phyloP scores from a whole-genome alignment of 495 filamentous ascomycete genomes.

The Aspergillus baeticus region DNA sequence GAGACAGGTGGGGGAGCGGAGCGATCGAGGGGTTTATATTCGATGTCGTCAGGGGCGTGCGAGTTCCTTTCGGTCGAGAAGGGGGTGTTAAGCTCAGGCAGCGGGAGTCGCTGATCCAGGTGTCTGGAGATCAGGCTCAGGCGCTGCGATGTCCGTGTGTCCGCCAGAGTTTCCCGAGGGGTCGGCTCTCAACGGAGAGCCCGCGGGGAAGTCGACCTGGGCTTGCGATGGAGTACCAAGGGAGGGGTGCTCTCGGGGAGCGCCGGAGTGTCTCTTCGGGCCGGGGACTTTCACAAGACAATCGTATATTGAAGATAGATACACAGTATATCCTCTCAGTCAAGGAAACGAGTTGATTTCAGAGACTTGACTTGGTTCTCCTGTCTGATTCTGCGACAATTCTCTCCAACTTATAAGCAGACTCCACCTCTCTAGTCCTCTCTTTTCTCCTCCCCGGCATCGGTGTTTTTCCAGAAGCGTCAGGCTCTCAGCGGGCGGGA shows the following conservation, averaged over 20 bases:
- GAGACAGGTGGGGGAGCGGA: conserved; percentile 27
- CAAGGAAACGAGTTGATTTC: background rate
- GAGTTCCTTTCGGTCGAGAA: conserved; percentile 64
- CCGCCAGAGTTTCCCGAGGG: conserved; percentile 52
- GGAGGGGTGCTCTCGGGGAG: conserved; percentile 28
- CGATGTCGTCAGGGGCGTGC: conserved; percentile 53
- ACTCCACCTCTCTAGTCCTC: background rate
- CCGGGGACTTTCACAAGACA: conserved; percentile 3
- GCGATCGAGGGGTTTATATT: conserved; percentile 52
- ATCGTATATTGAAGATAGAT: background rate
- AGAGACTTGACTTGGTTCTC: background rate
- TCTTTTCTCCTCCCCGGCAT: background rate
- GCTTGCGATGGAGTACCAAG: conserved; percentile 16
- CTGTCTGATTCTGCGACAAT: background rate
- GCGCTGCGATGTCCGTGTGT: conserved; percentile 60
- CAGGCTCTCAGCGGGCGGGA: conserved; percentile 17
- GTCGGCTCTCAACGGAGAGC: conserved; percentile 33
- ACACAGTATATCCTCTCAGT: background rate
- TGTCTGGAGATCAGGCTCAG: conserved; percentile 81
- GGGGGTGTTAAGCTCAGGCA: conserved; percentile 63
- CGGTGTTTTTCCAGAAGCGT: conserved; percentile 3
- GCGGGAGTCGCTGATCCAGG: conserved; percentile 60
- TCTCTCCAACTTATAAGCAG: background rate
- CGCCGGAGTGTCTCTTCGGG: conserved; percentile 24
- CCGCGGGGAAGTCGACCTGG: conserved; percentile 33